Conservation (phyloP, 495 filamentous ascomycete species). For the Copromyces sp. region DNA sequence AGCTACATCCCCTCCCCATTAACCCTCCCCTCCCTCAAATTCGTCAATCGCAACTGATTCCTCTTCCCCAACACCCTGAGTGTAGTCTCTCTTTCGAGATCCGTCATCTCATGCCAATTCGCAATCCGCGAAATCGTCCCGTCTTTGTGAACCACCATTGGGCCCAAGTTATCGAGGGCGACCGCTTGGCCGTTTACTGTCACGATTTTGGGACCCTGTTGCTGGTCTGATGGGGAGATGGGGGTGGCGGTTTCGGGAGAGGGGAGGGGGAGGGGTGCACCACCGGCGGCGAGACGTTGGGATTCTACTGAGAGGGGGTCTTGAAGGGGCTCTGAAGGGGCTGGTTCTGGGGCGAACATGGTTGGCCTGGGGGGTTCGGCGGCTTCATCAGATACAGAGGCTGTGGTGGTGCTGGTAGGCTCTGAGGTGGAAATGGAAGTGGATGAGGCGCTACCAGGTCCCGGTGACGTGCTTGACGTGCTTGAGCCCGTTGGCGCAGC, state of each 20-base stretch:
- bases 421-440: background rate
- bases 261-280: constrained; percentile 13
- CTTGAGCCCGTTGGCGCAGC: background rate
- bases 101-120: constrained; percentile 60
- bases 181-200: constrained; percentile 39
- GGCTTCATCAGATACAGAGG: background rate
- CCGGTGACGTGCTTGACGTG: background rate
- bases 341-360: background rate
- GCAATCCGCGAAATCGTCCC: constrained; percentile 53
- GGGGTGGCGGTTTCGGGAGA: constrained; percentile 10
- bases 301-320: background rate
- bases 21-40: constrained; percentile 32
- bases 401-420: background rate
- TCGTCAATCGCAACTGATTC: constrained; percentile 51
- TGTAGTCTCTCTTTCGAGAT: constrained; percentile 50
- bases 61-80: constrained; percentile 51
- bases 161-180: constrained; percentile 49
- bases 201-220: constrained; percentile 31
- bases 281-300: background rate
- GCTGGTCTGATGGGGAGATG: background rate
- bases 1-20: constrained; percentile 6
- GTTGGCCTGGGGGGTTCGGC: background rate
- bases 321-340: background rate
- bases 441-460: background rate
- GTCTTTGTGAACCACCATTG: constrained; percentile 58